Evolutionary conservation across 2,329 filamentous ascomycete species (phyloP).

Genomic region (Zasmidium cellare): DNA sequence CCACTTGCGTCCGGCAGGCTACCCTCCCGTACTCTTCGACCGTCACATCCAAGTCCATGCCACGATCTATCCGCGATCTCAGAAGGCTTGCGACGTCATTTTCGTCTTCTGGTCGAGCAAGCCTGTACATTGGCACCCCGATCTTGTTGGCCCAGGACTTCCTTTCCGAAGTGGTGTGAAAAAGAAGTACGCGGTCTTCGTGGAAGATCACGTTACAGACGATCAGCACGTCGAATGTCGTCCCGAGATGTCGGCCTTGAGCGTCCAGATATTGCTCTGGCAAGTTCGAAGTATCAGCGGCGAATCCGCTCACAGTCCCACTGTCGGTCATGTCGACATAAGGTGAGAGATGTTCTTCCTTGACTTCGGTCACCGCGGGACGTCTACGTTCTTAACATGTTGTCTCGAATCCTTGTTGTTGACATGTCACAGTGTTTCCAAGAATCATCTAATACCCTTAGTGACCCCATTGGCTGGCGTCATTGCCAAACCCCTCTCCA

Average conservation of each 20-base stretch:
- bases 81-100: slow-evolving; percentile 12
- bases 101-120: slow-evolving; percentile 8
- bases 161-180: slow-evolving; percentile 8
- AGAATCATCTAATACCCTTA: neutral
- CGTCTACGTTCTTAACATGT: too few relatives aligned
- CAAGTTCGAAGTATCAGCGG: slow-evolving; percentile 28
- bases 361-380: neutral
- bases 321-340: neutral
- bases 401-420: too few relatives aligned
- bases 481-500: neutral
- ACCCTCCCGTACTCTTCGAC: slow-evolving; percentile 17
- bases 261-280: slow-evolving; percentile 12
- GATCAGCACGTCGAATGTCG: slow-evolving; percentile 16
- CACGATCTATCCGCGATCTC: slow-evolving; percentile 13
- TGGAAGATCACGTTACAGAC: slow-evolving; percentile 19
- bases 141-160: slow-evolving; percentile 15
- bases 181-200: slow-evolving; percentile 17
- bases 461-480: neutral
- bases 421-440: too few relatives aligned
- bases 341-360: neutral
- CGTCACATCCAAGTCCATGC: slow-evolving; percentile 14
- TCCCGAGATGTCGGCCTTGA: slow-evolving; percentile 10
- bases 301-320: neutral
- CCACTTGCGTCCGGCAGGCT: slow-evolving; percentile 16
- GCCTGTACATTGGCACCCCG: slow-evolving; percentile 14